phyloP scores from a whole-genome alignment of 495 filamentous ascomycete genomes.

The Aspergillus baeticus region DNA sequence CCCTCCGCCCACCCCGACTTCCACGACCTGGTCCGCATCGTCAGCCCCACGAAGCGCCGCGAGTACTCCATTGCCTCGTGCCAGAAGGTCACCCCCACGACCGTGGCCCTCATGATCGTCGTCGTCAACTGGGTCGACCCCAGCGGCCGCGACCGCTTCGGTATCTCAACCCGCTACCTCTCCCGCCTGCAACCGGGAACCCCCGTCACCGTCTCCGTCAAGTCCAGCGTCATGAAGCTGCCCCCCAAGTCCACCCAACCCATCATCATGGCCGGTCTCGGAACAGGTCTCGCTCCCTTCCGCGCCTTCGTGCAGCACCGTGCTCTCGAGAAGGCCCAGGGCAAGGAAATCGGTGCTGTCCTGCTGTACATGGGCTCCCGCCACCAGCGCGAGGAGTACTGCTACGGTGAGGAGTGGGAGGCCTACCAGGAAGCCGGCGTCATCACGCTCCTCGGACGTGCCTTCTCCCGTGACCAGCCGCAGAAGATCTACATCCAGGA shows the following conservation, averaged over 20 bases:
- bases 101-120: constrained; percentile 93
- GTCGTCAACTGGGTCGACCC: constrained; percentile 94
- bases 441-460: constrained; percentile 88
- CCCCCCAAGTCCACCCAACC: constrained; percentile 81
- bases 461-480: constrained; percentile 94
- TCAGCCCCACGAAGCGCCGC: constrained; percentile 88
- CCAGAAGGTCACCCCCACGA: constrained; percentile 84
- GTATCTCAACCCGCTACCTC: constrained; percentile 89
- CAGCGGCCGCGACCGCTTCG: constrained; percentile 83
- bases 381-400: constrained; percentile 96
- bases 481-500: constrained; percentile 99
- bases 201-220: constrained; percentile 84
- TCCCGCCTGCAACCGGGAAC: constrained; percentile 69
- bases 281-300: constrained; percentile 96
- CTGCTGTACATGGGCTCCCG: constrained; percentile 96
- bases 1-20: constrained; percentile 84
- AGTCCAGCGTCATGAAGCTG: constrained; percentile 97
- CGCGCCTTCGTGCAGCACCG: constrained; percentile 97
- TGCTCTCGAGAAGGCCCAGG: constrained; percentile 92
- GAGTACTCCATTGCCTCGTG: constrained; percentile 98
- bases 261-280: constrained; percentile 98
- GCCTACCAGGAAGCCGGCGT: constrained; percentile 94
- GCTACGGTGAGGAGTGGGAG: constrained; percentile 99
- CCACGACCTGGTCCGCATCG: constrained; percentile 86
- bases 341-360: constrained; percentile 89